Base-by-base conservation (phyloP, 108 stramenopile genomes). In the Tribonema minus region DNA sequence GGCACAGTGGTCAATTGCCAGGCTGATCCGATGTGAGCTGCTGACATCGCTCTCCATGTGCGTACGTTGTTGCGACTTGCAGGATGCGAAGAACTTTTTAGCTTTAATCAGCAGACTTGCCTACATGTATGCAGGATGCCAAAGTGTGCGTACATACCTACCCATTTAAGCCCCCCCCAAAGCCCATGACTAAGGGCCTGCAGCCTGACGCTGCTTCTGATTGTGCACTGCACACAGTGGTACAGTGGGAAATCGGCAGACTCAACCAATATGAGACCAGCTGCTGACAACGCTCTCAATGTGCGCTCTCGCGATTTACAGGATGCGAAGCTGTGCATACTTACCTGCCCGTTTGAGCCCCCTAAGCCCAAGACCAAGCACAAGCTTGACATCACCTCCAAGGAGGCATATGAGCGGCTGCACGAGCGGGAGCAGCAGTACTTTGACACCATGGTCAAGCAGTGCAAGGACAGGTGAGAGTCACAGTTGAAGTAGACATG, bases 301-400 rank as follows among this genome's bases (percentile, higher is more conserved):
- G 37, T 36, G 9, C n/a, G 4, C 23, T 34, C 46, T 6, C 29
- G 26, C 46, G 9, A 86, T 28, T 86, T 99, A 60, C 83, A 91
- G 67, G 91, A 96, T 89, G 96, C 92, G 63, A 95, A 95, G 82
- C 85, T 97, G 72, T 92, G 92, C 82, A 93, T 99, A 61, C 82
- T 99, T 36, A 97, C 97, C 58, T 97, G 96, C 87, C 97, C 97
- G 28, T 93, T 99, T 85, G 98, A 98, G 87, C 96, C 98, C 59
- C 97, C 98, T 61, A 97, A 97, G 88, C 97, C 98, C 74, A 99
- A 99, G 88, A 99, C 97, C 34, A 98, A 99, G 87, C 98, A 99
- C 88, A 98, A 97, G 92, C 88, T 99, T 78, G 95, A 99, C 80
- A 99, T 99, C 83, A 87, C 89, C 39, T 93, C 94, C 34, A 89